These are phyloP conservation scores for Pseudozyma tsukubaensis DNA, from an alignment of 1,284 basidiomycete species.

Conservation along the genomic window DNA sequence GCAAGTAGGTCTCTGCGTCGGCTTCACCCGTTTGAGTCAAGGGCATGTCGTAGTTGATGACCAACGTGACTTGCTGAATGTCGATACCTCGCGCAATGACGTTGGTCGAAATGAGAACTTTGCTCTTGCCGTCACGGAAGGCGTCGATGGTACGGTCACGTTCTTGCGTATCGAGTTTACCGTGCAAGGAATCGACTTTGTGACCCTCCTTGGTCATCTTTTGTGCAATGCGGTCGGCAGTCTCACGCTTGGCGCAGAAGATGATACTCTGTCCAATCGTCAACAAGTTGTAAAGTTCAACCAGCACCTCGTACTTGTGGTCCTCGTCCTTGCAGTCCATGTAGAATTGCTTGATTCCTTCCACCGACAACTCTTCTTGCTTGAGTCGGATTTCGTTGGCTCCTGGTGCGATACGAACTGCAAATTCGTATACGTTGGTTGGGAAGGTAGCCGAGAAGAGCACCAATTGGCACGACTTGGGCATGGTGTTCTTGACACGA, in stretches of 20 bases:
- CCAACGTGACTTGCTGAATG: slow-evolving; percentile 90
- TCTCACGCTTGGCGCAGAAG: slow-evolving; percentile 83
- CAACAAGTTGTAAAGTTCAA: slow-evolving; percentile 87
- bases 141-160: slow-evolving; percentile 93
- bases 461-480: slow-evolving; percentile 81
- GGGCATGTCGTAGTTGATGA: slow-evolving; percentile 91
- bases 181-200: slow-evolving; percentile 94
- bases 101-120: slow-evolving; percentile 98
- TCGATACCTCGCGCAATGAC: slow-evolving; percentile 98
- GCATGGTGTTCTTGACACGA: slow-evolving; percentile 85
- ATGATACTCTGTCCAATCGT: slow-evolving; percentile 98
- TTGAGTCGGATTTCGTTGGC: slow-evolving; percentile 97
- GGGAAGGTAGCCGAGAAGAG: slow-evolving; percentile 99
- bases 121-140: slow-evolving; percentile 94
- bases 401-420: slow-evolving; percentile 88
- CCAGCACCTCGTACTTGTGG: slow-evolving; percentile 95
- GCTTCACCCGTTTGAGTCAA: slow-evolving; percentile 74
- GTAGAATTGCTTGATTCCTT: slow-evolving; percentile 96
- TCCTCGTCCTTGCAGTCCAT: slow-evolving; percentile 85
- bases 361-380: slow-evolving; percentile 92
- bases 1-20: slow-evolving; percentile 97
- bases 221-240: slow-evolving; percentile 89
- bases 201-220: slow-evolving; percentile 94
- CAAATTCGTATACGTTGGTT: slow-evolving; percentile 88
- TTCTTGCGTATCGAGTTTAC: slow-evolving; percentile 87